Conservation (phyloP, 179 eudicot species). For the Camellia oleifera region DNA sequence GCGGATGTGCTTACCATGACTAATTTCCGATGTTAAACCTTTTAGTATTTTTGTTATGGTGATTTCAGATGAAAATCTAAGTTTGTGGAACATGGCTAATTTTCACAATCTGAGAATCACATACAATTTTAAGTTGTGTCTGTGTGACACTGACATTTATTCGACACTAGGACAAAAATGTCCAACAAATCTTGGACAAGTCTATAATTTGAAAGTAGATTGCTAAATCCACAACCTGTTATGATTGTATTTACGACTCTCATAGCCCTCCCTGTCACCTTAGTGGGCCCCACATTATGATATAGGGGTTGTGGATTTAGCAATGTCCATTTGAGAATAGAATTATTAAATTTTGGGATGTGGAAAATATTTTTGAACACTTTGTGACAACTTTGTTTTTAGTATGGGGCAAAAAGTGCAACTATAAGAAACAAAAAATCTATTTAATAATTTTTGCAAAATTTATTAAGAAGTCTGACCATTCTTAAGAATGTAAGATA, state of each 20-base stretch:
- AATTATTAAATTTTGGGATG: too few species aligned
- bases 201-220: too few species aligned
- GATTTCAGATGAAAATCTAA: background rate
- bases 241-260: too few species aligned
- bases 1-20: background rate
- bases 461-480: background rate
- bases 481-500: background rate
- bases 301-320: too few species aligned
- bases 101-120: background rate
- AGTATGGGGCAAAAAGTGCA: too few species aligned
- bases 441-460: background rate
- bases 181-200: background rate
- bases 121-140: background rate
- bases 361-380: too few species aligned
- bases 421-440: too few species aligned
- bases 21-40: background rate
- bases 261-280: too few species aligned
- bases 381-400: too few species aligned
- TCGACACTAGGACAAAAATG: background rate
- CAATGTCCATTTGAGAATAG: too few species aligned
- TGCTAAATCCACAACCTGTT: too few species aligned
- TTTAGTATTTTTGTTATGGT: background rate
- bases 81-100: constrained; percentile 3
- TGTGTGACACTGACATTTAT: background rate
- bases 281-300: too few species aligned